phyloP scores from a whole-genome alignment of 73 alveolate genomes.

The Stentor roeselii region DNA sequence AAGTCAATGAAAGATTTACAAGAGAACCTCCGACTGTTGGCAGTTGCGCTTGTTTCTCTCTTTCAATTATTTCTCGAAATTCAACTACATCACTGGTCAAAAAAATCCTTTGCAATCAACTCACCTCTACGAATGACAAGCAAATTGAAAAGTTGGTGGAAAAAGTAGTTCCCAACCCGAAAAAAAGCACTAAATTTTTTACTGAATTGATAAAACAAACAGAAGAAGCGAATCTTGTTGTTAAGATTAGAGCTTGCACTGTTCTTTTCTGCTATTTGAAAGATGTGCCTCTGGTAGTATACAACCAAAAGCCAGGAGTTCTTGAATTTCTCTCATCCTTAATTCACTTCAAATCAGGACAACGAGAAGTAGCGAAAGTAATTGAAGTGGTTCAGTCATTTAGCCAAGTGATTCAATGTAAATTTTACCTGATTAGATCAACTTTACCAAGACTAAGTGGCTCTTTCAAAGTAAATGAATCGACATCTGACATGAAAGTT shows the following conservation, averaged over 20 bases:
- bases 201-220: neutral
- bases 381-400: neutral
- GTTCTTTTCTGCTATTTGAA: neutral
- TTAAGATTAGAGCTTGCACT: neutral
- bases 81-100: neutral
- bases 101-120: neutral
- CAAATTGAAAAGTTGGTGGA: neutral
- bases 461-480: neutral
- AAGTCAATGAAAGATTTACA: neutral
- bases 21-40: neutral
- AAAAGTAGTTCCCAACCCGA: conserved; percentile 15
- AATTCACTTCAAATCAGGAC: neutral
- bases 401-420: no score
- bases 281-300: neutral
- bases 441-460: neutral
- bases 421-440: neutral
- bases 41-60: neutral
- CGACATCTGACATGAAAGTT: neutral
- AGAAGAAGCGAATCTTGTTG: neutral
- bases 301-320: neutral
- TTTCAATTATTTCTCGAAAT: neutral
- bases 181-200: neutral
- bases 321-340: neutral
- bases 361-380: neutral
- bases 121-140: neutral